Conservation (phyloP, 148 eudicot species). For the Suaeda aralocaspica region DNA sequence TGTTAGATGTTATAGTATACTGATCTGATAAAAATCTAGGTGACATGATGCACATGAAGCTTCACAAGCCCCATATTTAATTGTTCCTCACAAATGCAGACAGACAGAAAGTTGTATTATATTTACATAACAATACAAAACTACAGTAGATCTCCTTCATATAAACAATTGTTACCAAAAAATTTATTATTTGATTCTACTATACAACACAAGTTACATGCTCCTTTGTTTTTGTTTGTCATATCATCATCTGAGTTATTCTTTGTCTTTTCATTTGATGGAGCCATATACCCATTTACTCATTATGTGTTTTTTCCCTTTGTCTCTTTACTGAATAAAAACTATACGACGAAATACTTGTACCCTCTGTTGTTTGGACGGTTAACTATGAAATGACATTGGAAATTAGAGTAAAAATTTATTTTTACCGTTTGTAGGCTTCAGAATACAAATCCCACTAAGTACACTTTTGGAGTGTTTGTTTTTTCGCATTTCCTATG, state of each 20-base stretch:
- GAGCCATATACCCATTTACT: too few species aligned
- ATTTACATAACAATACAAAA: background rate
- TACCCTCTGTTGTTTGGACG: background rate
- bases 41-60: slow-evolving; percentile 33
- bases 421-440: too few species aligned
- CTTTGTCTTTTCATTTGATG: slow-evolving; percentile 14
- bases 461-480: too few species aligned
- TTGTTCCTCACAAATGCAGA: slow-evolving; percentile 29
- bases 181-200: background rate
- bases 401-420: too few species aligned
- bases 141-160: slow-evolving; percentile 22
- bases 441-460: too few species aligned
- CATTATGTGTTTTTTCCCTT: too few species aligned
- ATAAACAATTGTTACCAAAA: background rate
- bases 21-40: slow-evolving; percentile 10
- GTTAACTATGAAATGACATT: too few species aligned
- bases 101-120: slow-evolving; percentile 24
- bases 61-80: slow-evolving; percentile 34
- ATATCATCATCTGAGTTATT: slow-evolving; percentile 5
- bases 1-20: slow-evolving; percentile 11
- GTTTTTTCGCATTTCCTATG: too few species aligned
- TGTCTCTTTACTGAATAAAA: background rate
- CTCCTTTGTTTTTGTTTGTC: slow-evolving; percentile 24
- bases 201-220: slow-evolving; percentile 16
- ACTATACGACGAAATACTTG: background rate